A percentile compares a stretch with the other conserved stretches of the same genome.
Evolutionary conservation across 306 rosid genomes (phyloP).

Genomic region (Acacia confusa): DNA sequence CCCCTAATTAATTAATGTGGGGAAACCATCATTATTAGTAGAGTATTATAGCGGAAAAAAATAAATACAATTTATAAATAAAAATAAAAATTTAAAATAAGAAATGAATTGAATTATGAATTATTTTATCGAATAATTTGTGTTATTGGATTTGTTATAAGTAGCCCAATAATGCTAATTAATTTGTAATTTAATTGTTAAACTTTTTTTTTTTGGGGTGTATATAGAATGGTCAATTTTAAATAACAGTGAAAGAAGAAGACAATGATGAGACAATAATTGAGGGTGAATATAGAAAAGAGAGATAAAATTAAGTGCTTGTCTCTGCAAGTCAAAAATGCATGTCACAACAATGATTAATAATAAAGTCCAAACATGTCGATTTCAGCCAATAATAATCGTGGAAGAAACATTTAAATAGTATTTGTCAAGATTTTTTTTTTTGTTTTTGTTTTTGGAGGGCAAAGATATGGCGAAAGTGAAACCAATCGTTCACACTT

Average conservation of each 20-base stretch:
- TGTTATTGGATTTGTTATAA: neutral
- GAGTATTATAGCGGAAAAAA: too few species aligned
- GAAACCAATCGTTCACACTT: conserved; percentile 40
- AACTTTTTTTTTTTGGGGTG: too few species aligned
- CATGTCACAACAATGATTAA: neutral
- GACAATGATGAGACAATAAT: neutral
- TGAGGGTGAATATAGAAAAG: neutral
- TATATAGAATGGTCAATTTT: too few species aligned
- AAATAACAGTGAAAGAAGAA: neutral
- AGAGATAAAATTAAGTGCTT: neutral
- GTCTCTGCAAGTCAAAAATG: neutral
- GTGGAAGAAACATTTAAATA: neutral
- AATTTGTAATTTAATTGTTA: too few species aligned
- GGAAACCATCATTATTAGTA: too few species aligned
- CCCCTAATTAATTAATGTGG: too few species aligned
- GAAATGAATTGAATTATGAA: too few species aligned
- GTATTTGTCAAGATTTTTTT: neutral
- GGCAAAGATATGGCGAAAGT: conserved; percentile 18
- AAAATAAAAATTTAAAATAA: too few species aligned
- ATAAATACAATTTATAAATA: too few species aligned
- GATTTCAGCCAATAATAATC: conserved; percentile 2
- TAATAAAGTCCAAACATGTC: neutral
- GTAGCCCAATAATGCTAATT: neutral
- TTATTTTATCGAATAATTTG: too few species aligned
- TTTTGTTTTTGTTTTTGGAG: conserved; percentile 31